Evolutionary conservation across 192 early-diverging fungal genomes (phyloP), one percentile per base, ranked within the genome.

Genomic region (Coemansia sp.): DNA sequence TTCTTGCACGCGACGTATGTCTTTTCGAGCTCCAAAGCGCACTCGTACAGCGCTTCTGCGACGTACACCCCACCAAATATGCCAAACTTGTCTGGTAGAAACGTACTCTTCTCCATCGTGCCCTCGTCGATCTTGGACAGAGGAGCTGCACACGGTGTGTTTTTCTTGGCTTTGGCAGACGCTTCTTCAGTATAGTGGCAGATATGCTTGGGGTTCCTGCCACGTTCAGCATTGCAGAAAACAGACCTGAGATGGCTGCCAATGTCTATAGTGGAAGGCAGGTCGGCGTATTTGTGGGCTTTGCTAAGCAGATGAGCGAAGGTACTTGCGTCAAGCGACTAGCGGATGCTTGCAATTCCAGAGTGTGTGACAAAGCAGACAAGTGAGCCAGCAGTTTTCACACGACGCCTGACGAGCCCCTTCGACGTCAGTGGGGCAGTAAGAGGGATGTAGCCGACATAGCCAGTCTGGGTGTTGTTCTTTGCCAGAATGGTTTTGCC

Each of bases 231-330:
- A 21, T 84, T 74, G 46, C 76, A 56, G 68, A 96, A 99, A 61
- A 98, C 95, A 63, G 94, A 90, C 28, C 87, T 81, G 16, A 85
- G 95, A 43, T 90, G 84, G 20, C 98, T 94, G 70, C 97, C 95
- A 79, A 99, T 98, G 51, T 95, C 97, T 33, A 99, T 95, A 12
- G 95, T 95, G 30, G 98, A 82, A 4, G 94, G 93, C n/a, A 93
- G 51, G n/a, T 84, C 61, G n/a, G n/a, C n/a, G 73, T 92, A 76
- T 59, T 89, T 85, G 34, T 90, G 86, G 71, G 97, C 89, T 25
- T 90, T 86, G 5, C 71, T 67, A 18, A 99, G 69, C 55, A 96
- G 77, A 6, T 84, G 67, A 20, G 90, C 85, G 25, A 98, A 84
- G 30, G 18, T 0, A 16, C 89, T 89, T 16, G 71, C 48, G 48